Base-by-base conservation (phyloP, 176 grass and related monocot genomes). In the Rhynchospora breviuscula region DNA sequence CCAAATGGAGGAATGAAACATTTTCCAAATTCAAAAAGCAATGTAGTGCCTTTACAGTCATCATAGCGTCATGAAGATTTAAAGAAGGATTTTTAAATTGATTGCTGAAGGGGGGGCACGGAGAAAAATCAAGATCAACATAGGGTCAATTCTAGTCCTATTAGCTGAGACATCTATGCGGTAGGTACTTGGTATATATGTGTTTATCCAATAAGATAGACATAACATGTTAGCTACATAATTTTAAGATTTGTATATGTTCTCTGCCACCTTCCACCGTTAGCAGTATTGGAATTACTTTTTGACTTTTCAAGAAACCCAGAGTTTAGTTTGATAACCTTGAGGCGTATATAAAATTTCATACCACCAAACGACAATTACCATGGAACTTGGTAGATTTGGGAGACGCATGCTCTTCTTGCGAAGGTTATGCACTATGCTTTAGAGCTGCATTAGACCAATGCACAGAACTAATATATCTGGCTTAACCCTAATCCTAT, bases 11-110 rank as follows among this genome's bases (percentile, higher is more conserved):
- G 67, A 63, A 48, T 56, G 81, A 35, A 80, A 12, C 12, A 0
- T 25, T 33, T 67, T 9, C 14, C 47, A 82, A 82, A 46, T 18
- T 54, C 35, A 84, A 25, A 15, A 21, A 78, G 60, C 40, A 48
- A 59, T 48, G 5, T 56, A 53, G 87, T 7, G 25, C 79, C 78
- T 56, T 13, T 67, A 75, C 83, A 43, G 7, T 22, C 86, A 81
- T 88, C 60, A 73, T 66, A 17, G 5, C 13, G 22, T 82, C 80
- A 67, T 66, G 21, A 68, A 43, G 62, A 82, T 67, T 67, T 48
- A 82, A 82, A 82, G 18, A n/a, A 18, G n/a, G 23, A 7, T 51
- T 52, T 51, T 51, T 6, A 13, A 15, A 56, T 18, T 78, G 73
- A 31, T 78, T 4, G 73, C 31, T 31, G 22, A 25, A 56, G 14